Evolutionary conservation across 2,329 filamentous ascomycete species (phyloP), one percentile per base, ranked within the genome.

Genomic region (Madurella mycetomatis): DNA sequence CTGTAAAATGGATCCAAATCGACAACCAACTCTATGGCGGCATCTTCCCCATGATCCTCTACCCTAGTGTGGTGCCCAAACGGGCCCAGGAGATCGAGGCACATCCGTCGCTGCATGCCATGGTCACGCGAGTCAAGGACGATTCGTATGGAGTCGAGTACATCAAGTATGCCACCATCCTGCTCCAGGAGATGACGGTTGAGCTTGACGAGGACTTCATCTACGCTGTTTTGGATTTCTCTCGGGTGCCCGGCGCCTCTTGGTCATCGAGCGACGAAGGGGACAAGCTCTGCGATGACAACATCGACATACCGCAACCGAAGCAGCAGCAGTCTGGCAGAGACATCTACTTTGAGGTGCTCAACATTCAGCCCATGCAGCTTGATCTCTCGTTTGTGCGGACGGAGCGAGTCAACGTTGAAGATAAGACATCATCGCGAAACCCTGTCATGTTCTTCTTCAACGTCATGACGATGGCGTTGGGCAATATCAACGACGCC

Each of bases 361-460:
- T 99, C 56, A 95, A 97, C 69, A 86, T 99, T 50, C 95, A 99
- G 69, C 95, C 94, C 0, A 97, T 97, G 88, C 95, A 99, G 71
- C 82, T 99, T 47, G 91, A 99, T 73, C 76, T 99, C 50, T 97
- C 94, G 0, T 96, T 99, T 67, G 95, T 99, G 70, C 87, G 94
- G 17, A 99, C 94, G 0, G 94, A 99, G 70, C 85, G 91, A 11
- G 88, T 99, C 73, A 99, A 99, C 61, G 92, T 90, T 2, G 92
- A 97, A 69, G 92, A 97, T 69, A 95, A 94, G 63, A 88, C 91
- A 45, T 90, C 90, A 13, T 90, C 90, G 1, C 85, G 83, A 41
- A 99, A 96, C 67, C 95, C 95, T 0, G 80, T 99, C 70, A 97
- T 97, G 92, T 99, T 97, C 75, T 92, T 96, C 68, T 85, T 97